Base-by-base conservation (phyloP, 2,329 filamentous ascomycete genomes). In the Immersiporthe knoxdaviesiana region DNA sequence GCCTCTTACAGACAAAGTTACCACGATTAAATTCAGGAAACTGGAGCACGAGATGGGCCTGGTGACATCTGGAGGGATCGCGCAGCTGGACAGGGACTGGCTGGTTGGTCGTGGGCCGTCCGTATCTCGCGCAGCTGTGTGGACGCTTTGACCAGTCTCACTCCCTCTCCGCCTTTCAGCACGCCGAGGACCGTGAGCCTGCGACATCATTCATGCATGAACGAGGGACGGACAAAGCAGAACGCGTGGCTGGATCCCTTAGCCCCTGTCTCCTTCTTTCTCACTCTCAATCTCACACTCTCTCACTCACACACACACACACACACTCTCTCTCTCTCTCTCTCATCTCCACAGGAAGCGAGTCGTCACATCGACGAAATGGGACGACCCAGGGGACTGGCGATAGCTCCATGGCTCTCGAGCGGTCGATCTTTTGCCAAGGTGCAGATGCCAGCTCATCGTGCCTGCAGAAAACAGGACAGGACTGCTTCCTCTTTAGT, bases 361-460 rank as follows among this genome's bases (percentile, higher is more conserved):
- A 62, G 37, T 44, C 59, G 37, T 62, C 59, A 62, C 37, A 41
- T 59, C 56, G 32, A n/a, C 56, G n/a, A 14, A 27, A 24, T 6
- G 44, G 37, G 14, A 39, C 32, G 21, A 37, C 18, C 44, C 18
- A 60, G 24, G 11, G 35, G 58, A 37, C 52, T 30, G n/a, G 12
- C 52, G 52, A 56, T 30, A 56, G 52, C 52, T 56, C 52, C 24
- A 56, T 12, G 52, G 52, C 24, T 30, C 32, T 32, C 52, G 14
- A 56, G 24, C 8, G 32, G 47, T 64, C 62, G 62, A 64, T 64
- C 44, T 50, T 30, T 39, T 54, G 44, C 30, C 62, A 52, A 52
- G 30, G 18, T 30, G n/a, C 62, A 54, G 44, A n/a, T 64, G 62
- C 62, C 62, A 64, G 44, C 62, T 52, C 62, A 64, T 47, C 47